These are phyloP conservation scores for Saitozyma podzolica DNA, from an alignment of 768 basidiomycete genomes.

Conservation along the genomic window DNA sequence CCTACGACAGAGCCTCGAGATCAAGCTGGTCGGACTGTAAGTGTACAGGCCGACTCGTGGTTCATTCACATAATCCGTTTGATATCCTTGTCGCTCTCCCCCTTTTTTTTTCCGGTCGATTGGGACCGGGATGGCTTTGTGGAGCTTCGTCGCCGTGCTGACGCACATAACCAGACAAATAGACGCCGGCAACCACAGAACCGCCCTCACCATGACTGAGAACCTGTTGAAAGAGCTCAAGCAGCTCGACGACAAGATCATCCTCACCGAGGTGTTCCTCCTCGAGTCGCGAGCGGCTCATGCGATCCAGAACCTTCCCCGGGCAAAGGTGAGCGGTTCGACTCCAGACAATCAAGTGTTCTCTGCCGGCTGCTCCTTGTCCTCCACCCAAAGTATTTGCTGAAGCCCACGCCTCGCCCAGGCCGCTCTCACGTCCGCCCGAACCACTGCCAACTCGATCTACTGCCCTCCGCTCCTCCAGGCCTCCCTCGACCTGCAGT, in stretches of 20 bases:
- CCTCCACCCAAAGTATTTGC: neutral
- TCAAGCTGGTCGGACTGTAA: constrained; percentile 71
- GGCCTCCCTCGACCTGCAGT: constrained; percentile 63
- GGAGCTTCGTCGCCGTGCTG: neutral
- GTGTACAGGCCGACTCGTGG: too few species aligned
- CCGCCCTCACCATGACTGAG: constrained; percentile 79
- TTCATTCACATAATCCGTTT: constrained; percentile 10
- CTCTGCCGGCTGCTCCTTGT: neutral
- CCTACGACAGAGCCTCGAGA: constrained; percentile 89
- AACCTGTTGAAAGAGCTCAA: constrained; percentile 86
- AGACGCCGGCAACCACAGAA: constrained; percentile 71
- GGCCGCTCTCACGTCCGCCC: constrained; percentile 84
- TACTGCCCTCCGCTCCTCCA: constrained; percentile 80
- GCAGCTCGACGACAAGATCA: constrained; percentile 94
- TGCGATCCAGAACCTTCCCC: constrained; percentile 81
- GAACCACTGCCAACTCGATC: constrained; percentile 92
- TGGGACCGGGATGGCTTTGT: neutral
- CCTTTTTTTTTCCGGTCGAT: constrained; percentile 21
- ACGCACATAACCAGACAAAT: constrained; percentile 54
- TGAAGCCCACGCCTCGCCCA: constrained; percentile 40
- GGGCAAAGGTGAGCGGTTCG: constrained; percentile 72
- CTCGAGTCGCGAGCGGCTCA: constrained; percentile 89
- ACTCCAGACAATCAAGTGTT: neutral
- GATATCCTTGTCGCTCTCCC: too few species aligned
- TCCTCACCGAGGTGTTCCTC: constrained; percentile 92